phyloP scores from a whole-genome alignment of 1,284 basidiomycete species.

The Malassezia sympodialis region DNA sequence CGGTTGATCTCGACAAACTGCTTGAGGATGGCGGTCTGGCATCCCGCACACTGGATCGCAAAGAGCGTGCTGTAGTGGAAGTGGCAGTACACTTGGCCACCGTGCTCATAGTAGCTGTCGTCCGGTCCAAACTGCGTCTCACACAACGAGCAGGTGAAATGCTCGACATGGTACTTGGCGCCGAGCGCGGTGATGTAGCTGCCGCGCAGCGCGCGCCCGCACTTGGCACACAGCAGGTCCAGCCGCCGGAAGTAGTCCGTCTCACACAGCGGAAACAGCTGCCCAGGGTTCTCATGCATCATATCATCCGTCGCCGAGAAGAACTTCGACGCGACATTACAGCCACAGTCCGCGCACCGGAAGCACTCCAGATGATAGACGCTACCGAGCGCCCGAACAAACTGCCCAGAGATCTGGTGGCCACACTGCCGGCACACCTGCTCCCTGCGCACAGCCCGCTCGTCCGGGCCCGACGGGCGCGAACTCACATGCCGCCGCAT shows the following conservation, averaged over 20 bases:
- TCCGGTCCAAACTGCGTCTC: constrained; percentile 90
- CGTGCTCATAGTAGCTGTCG: constrained; percentile 98
- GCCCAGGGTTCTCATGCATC: constrained; percentile 59
- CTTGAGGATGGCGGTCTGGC: constrained; percentile 94
- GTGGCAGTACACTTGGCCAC: constrained; percentile 66
- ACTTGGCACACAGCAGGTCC: constrained; percentile 92
- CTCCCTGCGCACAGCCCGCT: constrained; percentile 16
- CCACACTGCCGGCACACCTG: constrained; percentile 38
- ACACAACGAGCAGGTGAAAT: constrained; percentile 97
- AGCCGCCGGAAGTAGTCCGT: constrained; percentile 93
- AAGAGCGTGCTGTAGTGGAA: constrained; percentile 95
- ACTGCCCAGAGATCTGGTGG: constrained; percentile 68
- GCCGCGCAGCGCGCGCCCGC: constrained; percentile 80
- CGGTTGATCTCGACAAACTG: constrained; percentile 99
- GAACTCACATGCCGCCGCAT: not conserved
- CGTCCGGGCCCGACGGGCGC: not conserved
- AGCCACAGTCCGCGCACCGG: constrained; percentile 82
- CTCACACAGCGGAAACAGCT: constrained; percentile 58
- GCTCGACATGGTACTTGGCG: constrained; percentile 98
- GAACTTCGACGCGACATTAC: constrained; percentile 94
- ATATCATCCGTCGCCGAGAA: constrained; percentile 59
- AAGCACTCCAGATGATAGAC: constrained; percentile 95
- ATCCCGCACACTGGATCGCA: constrained; percentile 95
- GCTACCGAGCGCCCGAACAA: constrained; percentile 85
- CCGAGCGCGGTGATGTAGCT: constrained; percentile 99